Percentiles rank a stretch among this genome's conserved stretches.
phyloP scores from a whole-genome alignment of 1,284 basidiomycete species.

The Pseudozyma thailandica region DNA sequence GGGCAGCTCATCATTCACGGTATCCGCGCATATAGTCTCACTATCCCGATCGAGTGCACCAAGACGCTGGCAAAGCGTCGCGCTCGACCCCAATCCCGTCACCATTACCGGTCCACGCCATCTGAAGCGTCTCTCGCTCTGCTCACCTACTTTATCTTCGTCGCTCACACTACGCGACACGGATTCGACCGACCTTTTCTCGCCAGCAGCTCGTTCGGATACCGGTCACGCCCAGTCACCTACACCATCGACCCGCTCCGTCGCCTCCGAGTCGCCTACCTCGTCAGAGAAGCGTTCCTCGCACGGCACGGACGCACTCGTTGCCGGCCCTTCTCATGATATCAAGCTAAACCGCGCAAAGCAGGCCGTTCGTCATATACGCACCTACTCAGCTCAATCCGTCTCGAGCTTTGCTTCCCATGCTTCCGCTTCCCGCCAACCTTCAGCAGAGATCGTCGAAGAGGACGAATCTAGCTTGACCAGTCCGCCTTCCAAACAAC shows the following conservation, averaged over 20 bases:
- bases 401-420: constrained; percentile 38
- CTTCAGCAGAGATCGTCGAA: constrained; percentile 36
- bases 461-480: constrained; percentile 24
- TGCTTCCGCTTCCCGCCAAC: constrained; percentile 30
- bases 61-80: constrained; percentile 5
- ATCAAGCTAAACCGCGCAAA: constrained; percentile 30
- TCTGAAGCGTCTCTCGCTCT: constrained; percentile 49
- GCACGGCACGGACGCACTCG: constrained; percentile 17
- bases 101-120: constrained; percentile 48
- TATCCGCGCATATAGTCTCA: neutral
- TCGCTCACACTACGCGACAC: constrained; percentile 17
- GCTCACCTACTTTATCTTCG: constrained; percentile 33
- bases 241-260: constrained; percentile 5
- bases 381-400: constrained; percentile 38
- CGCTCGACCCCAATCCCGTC: constrained; percentile 4
- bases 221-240: neutral
- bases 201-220: constrained; percentile 11
- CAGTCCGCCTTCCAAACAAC: constrained; percentile 3
- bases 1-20: too few species aligned
- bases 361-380: constrained; percentile 38
- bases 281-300: constrained; percentile 28
- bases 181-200: constrained; percentile 24
- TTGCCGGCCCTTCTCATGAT: constrained; percentile 24
- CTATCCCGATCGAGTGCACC: neutral
- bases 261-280: constrained; percentile 25